A percentile compares a stretch with the other conserved stretches of the same genome.
These are phyloP conservation scores for Phytophthora nicotianae DNA, from an alignment of 352 stramenopile species.

Conservation along the genomic window DNA sequence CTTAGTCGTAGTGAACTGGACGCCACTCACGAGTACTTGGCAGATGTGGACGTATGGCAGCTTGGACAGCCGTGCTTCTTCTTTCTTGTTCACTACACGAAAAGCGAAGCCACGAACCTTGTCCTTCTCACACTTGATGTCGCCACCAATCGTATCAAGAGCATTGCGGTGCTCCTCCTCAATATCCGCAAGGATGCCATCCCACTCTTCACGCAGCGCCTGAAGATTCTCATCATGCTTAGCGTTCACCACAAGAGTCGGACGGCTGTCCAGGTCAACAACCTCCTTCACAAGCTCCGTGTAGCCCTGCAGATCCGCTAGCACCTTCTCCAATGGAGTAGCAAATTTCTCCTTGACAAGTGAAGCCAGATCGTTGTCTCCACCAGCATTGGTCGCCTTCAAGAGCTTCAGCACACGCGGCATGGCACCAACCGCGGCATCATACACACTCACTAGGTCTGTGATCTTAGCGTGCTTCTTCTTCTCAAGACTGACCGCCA, in stretches of 20 bases:
- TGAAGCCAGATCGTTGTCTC: slow-evolving; percentile 34
- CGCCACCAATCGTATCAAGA: slow-evolving; percentile 66
- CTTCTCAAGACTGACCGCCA: slow-evolving; percentile 67
- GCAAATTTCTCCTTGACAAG: slow-evolving; percentile 59
- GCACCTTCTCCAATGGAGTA: slow-evolving; percentile 55
- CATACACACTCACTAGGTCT: slow-evolving; percentile 85
- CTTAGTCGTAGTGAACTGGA: slow-evolving; percentile 97
- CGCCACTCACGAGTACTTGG: slow-evolving; percentile 96
- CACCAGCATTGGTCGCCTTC: slow-evolving; percentile 28
- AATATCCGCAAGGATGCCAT: slow-evolving; percentile 69
- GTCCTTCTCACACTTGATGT: slow-evolving; percentile 94
- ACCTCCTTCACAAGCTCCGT: slow-evolving; percentile 82
- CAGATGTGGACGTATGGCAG: slow-evolving; percentile 91
- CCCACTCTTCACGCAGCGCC: slow-evolving; percentile 75
- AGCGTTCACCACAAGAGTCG: slow-evolving; percentile 78
- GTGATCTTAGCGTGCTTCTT: slow-evolving; percentile 80
- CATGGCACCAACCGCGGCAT: slow-evolving; percentile 72
- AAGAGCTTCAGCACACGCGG: slow-evolving; percentile 68
- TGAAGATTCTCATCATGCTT: slow-evolving; percentile 88
- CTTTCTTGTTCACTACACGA: slow-evolving; percentile 93
- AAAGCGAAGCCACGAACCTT: slow-evolving; percentile 93
- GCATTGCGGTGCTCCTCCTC: slow-evolving; percentile 83
- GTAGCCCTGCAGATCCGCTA: slow-evolving; percentile 70
- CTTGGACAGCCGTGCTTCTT: slow-evolving; percentile 91
- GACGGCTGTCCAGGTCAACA: slow-evolving; percentile 81